Evolutionary conservation across 495 filamentous ascomycete species (phyloP).

Genomic region (Daldinia bambusicola): DNA sequence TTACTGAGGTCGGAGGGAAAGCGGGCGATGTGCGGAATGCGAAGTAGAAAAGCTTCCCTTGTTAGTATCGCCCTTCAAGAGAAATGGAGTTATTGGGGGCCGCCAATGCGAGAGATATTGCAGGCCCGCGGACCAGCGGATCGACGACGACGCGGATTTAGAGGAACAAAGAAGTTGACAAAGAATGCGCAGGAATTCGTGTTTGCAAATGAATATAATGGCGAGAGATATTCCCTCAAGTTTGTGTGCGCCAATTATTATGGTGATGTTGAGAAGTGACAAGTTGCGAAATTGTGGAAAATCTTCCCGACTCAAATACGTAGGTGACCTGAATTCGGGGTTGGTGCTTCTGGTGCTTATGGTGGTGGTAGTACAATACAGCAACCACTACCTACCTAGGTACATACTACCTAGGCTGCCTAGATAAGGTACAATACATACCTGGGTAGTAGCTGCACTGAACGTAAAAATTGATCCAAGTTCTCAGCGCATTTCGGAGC

Average conservation of each 20-base stretch:
- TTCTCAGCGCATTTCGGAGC: slow-evolving; percentile 36
- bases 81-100: background rate
- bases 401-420: slow-evolving; percentile 15
- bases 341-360: background rate
- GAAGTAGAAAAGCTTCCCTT: background rate
- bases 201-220: background rate
- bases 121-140: slow-evolving; percentile 16
- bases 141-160: slow-evolving; percentile 11
- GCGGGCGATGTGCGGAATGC: slow-evolving; percentile 13
- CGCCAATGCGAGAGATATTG: slow-evolving; percentile 33
- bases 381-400: too few relatives aligned
- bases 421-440: slow-evolving; percentile 24
- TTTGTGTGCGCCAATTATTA: slow-evolving; percentile 8
- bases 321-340: slow-evolving; percentile 23
- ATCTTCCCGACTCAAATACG: slow-evolving; percentile 36
- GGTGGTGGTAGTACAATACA: slow-evolving; percentile 16
- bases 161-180: slow-evolving; percentile 24
- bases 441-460: background rate
- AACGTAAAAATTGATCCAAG: slow-evolving; percentile 13
- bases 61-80: background rate
- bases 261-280: slow-evolving; percentile 10
- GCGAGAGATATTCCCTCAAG: slow-evolving; percentile 1
- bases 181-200: slow-evolving; percentile 17
- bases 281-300: slow-evolving; percentile 30
- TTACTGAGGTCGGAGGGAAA: slow-evolving; percentile 21